Evolutionary conservation across 371 early-diverging fungal species (phyloP).

Genomic region (Mucor racemosus): DNA sequence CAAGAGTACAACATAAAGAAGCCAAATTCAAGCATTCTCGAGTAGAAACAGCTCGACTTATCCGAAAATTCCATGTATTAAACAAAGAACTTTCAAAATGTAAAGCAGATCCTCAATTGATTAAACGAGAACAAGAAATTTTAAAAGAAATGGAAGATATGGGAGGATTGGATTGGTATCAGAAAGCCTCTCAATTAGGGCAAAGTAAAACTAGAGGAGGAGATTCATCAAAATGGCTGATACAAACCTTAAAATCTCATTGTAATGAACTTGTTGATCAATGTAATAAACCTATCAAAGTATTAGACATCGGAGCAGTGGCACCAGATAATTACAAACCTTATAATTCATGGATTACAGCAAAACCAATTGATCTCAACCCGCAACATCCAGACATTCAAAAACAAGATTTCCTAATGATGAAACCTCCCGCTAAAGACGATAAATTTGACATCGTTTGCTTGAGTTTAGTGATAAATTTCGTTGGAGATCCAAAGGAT

Average conservation of each 20-base stretch:
- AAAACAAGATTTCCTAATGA: slow-evolving; percentile 81
- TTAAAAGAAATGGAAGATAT: slow-evolving; percentile 74
- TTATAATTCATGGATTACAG: slow-evolving; percentile 69
- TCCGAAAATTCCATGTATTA: slow-evolving; percentile 75
- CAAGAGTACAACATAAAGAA: slow-evolving; percentile 12
- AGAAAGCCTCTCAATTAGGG: slow-evolving; percentile 81
- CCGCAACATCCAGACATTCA: slow-evolving; percentile 75
- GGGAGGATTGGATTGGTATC: slow-evolving; percentile 90
- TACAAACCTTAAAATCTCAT: slow-evolving; percentile 52
- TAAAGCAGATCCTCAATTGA: slow-evolving; percentile 15
- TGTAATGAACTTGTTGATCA: slow-evolving; percentile 20
- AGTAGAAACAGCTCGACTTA: slow-evolving; percentile 66
- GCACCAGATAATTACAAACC: slow-evolving; percentile 76
- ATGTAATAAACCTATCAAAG: slow-evolving; percentile 39
- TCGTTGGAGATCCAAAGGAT: slow-evolving; percentile 79
- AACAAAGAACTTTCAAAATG: slow-evolving; percentile 72
- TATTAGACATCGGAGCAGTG: slow-evolving; percentile 92
- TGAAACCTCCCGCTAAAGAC: slow-evolving; percentile 39
- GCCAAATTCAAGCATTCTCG: slow-evolving; percentile 49
- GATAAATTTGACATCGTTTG: slow-evolving; percentile 79
- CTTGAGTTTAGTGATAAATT: slow-evolving; percentile 88
- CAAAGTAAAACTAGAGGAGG: slow-evolving; percentile 84
- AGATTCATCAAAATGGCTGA: slow-evolving; percentile 85
- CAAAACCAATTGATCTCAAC: slow-evolving; percentile 84
- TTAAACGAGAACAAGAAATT: slow-evolving; percentile 45